Evolutionary conservation across 1,284 basidiomycete genomes (phyloP), one percentile per base, ranked within the genome.

Genomic region (Tylopilus sp.): DNA sequence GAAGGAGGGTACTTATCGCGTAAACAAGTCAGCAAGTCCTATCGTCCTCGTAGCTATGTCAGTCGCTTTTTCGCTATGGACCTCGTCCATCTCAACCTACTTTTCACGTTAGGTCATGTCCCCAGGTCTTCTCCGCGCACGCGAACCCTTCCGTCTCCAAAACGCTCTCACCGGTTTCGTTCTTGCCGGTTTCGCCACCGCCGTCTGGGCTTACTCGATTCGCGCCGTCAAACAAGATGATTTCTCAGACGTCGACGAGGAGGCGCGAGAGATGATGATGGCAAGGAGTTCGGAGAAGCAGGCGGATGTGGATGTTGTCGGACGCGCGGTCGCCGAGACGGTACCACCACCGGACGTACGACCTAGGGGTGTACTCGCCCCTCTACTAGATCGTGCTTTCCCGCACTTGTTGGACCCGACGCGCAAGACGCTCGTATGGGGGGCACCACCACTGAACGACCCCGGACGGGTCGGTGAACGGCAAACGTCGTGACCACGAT

Each of bases 131-230:
- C 84, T 90, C 81, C 92, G 97, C 65, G 97, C 97, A 18, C 89
- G 97, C 47, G 88, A 88, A 71, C 96, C 95, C 13, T 99, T 93
- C 81, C 86, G 89, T 38, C 65, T 92, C 41, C 87, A 87, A 70
- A 99, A 99, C 79, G 86, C 91, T 19, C 63, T 97, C 56, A 95
- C 94, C 0, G 97, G 96, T 7, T 69, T 89, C 51, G 76, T 84
- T 6, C 87, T 98, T 64, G 85, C 90, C 53, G 85, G 87, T 3
- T 97, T 98, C 78, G 90, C 89, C 38, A 87, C 89, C n/a, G 90
- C 91, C 55, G 91, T 98, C 22, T 99, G 96, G 89, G 87, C 89
- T 13, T 99, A 98, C 81, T 97, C 96, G 19, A 97, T 99, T 77
- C 88, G 89, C 53, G 95, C 96, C 16, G 96, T 98, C 65, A 95